phyloP scores from a whole-genome alignment of 345 rosid genomes.

The Toxicodendron radicans region DNA sequence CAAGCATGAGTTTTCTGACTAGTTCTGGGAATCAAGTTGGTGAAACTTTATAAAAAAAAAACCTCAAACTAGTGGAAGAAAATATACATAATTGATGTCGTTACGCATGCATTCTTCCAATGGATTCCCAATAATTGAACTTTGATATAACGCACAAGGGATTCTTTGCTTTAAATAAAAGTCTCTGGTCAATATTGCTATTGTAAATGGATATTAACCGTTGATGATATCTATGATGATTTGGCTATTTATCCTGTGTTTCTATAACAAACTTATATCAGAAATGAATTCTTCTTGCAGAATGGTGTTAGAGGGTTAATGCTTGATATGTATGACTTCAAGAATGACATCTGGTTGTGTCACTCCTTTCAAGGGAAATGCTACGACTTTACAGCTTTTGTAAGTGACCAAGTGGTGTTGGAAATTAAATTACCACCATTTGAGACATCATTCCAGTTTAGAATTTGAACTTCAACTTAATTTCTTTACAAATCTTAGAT shows the following conservation, averaged over 20 bases:
- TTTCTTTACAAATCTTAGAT: too few relatives aligned
- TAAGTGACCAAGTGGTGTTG: constrained; percentile 35
- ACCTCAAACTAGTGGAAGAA: neutral
- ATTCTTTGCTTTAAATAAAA: too few relatives aligned
- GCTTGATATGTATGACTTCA: constrained; percentile 90
- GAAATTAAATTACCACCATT: neutral
- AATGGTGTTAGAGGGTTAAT: constrained; percentile 91
- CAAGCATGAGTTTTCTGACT: neutral
- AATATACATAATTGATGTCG: too few relatives aligned
- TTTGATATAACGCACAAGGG: too few relatives aligned
- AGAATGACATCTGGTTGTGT: constrained; percentile 79
- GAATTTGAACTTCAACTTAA: neutral
- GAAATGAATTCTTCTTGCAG: constrained; percentile 37
- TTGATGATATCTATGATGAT: neutral
- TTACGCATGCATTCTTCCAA: neutral
- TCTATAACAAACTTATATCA: neutral
- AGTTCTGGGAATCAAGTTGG: neutral
- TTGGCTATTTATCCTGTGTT: neutral
- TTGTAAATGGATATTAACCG: neutral
- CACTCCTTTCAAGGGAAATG: constrained; percentile 74
- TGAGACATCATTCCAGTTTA: neutral
- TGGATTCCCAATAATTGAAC: neutral
- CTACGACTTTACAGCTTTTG: constrained; percentile 75
- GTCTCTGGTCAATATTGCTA: neutral
- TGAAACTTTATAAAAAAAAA: neutral